phyloP scores from a whole-genome alignment of 192 early-diverging fungal species.

The Geranomyces variabilis region DNA sequence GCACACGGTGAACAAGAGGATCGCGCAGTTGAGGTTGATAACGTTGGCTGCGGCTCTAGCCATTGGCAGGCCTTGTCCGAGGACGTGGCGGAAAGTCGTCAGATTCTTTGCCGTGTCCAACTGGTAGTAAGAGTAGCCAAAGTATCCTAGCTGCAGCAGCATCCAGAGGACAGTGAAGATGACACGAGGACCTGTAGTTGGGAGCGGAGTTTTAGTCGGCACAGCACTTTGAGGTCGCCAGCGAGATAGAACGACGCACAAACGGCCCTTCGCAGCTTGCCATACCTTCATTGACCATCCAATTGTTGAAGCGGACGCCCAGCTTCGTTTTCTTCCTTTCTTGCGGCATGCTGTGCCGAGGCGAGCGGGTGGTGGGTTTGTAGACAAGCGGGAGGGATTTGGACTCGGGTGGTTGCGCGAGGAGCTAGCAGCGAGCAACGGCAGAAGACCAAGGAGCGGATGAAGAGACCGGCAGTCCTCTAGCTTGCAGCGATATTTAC shows the following conservation, averaged over 20 bases:
- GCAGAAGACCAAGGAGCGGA: no score
- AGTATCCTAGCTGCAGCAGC: constrained; percentile 49
- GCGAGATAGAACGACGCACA: neutral
- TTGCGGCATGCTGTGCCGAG: neutral
- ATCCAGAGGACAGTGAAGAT: constrained; percentile 50
- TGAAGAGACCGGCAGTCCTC: no score
- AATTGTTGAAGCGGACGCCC: constrained; percentile 49
- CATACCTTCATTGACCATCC: constrained; percentile 59
- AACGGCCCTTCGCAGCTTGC: neutral
- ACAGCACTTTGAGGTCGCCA: neutral
- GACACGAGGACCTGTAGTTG: constrained; percentile 43
- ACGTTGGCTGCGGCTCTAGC: constrained; percentile 61
- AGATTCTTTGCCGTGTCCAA: constrained; percentile 47
- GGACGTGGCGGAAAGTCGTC: constrained; percentile 45
- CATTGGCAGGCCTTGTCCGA: constrained; percentile 52
- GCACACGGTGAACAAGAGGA: constrained; percentile 82
- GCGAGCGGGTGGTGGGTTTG: no score
- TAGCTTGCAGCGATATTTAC: no score
- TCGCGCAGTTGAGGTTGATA: constrained; percentile 77
- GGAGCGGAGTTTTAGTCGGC: no score
- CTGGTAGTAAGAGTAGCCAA: constrained; percentile 41
- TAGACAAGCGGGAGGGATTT: no score
- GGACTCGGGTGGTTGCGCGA: no score
- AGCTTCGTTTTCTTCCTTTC: constrained; percentile 39
- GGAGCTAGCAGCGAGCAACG: no score